phyloP scores from a whole-genome alignment of 345 rosid species.

The Nasturtium officinale region DNA sequence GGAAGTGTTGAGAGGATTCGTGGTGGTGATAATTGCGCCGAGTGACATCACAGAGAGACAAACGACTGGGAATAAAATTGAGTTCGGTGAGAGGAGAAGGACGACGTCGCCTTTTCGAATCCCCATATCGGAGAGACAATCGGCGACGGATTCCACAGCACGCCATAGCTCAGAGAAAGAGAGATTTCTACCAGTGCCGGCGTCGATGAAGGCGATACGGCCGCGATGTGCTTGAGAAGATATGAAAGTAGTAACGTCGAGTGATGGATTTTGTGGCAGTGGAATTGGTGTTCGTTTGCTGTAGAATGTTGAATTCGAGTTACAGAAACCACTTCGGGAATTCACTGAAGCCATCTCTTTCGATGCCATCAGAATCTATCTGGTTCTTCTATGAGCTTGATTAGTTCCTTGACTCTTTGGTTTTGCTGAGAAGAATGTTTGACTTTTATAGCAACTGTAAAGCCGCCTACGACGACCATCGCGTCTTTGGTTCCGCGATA shows the following conservation, averaged over 20 bases:
- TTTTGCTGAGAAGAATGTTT: background rate
- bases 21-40: constrained; percentile 90
- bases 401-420: too few species aligned
- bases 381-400: background rate
- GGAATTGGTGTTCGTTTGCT: constrained; percentile 67
- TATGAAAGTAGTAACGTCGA: constrained; percentile 79
- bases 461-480: constrained; percentile 4
- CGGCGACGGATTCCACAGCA: constrained; percentile 68
- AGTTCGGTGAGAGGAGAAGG: constrained; percentile 88
- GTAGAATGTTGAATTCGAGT: constrained; percentile 62
- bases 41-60: constrained; percentile 93
- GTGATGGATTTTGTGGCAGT: constrained; percentile 55
- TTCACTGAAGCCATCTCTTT: constrained; percentile 28
- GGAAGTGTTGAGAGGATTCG: constrained; percentile 90
- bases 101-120: constrained; percentile 80
- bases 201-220: constrained; percentile 79
- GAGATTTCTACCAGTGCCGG: constrained; percentile 66
- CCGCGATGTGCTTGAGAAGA: constrained; percentile 80
- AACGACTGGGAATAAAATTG: constrained; percentile 82
- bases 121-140: constrained; percentile 65
- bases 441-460: constrained; percentile 13
- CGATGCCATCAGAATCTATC: background rate
- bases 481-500: constrained; percentile 6
- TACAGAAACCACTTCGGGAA: constrained; percentile 65
- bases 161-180: constrained; percentile 72